phyloP scores from a whole-genome alignment of 306 rosid species.

The Malus sieversii region DNA sequence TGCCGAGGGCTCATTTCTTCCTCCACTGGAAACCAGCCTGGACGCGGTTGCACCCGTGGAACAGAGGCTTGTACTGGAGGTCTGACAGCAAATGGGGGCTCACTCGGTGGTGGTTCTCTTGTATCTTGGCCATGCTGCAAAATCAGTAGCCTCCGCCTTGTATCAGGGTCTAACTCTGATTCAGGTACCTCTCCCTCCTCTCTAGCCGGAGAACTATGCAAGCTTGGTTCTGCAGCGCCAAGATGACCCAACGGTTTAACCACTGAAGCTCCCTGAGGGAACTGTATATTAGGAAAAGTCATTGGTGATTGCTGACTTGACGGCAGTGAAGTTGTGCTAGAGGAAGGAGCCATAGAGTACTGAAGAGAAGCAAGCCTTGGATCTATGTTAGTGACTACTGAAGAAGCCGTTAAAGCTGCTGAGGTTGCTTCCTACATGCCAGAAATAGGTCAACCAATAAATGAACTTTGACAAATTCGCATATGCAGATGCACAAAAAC shows the following conservation, averaged over 20 bases:
- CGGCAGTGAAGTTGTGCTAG: slow-evolving; percentile 55
- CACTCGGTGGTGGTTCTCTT: slow-evolving; percentile 59
- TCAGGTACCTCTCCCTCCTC: slow-evolving; percentile 99
- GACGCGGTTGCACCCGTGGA: slow-evolving; percentile 49
- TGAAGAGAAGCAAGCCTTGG: slow-evolving; percentile 54
- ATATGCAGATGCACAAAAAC: not conserved
- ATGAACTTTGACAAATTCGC: slow-evolving; percentile 4
- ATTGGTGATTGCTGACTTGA: slow-evolving; percentile 44
- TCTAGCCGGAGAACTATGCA: slow-evolving; percentile 93
- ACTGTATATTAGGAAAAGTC: slow-evolving; percentile 49
- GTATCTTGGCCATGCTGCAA: slow-evolving; percentile 98
- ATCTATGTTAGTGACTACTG: slow-evolving; percentile 47
- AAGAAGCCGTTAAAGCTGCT: slow-evolving; percentile 41
- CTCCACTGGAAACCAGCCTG: slow-evolving; percentile 77
- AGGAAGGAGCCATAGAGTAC: slow-evolving; percentile 48
- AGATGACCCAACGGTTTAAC: slow-evolving; percentile 55
- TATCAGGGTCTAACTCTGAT: slow-evolving; percentile 97
- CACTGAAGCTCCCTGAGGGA: slow-evolving; percentile 40
- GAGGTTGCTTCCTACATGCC: slow-evolving; percentile 55
- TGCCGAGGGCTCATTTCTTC: slow-evolving; percentile 87
- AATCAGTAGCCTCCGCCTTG: slow-evolving; percentile 96
- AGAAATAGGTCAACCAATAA: slow-evolving; percentile 4
- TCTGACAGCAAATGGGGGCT: slow-evolving; percentile 65
- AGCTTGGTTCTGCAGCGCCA: slow-evolving; percentile 56
- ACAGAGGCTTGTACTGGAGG: slow-evolving; percentile 56